phyloP scores from a whole-genome alignment of 805 yeast genomes.

The Lipomyces sp. region DNA sequence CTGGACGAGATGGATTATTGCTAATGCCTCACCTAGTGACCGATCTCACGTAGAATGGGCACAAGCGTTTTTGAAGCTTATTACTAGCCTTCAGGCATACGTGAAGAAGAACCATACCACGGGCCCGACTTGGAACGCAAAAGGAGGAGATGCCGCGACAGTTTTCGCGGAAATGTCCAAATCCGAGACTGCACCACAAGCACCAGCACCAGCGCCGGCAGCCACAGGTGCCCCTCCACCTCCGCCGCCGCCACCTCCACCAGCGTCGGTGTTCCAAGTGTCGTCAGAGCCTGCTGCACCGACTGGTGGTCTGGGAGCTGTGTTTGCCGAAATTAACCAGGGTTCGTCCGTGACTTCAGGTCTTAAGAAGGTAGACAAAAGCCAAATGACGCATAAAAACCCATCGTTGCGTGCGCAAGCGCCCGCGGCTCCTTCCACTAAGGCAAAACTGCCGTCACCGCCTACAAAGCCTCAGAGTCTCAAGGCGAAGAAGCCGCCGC shows the following conservation, averaged over 20 bases:
- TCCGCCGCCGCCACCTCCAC: slow-evolving; percentile 93
- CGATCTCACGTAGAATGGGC: slow-evolving; percentile 79
- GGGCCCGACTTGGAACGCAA: slow-evolving; percentile 77
- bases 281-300: slow-evolving; percentile 33
- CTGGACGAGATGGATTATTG: neutral
- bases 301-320: slow-evolving; percentile 71
- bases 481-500: slow-evolving; percentile 49
- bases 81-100: slow-evolving; percentile 67
- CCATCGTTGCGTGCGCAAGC: slow-evolving; percentile 69
- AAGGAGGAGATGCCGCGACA: slow-evolving; percentile 53
- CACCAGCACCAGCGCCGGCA: slow-evolving; percentile 41
- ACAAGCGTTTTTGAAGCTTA: slow-evolving; percentile 54
- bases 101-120: slow-evolving; percentile 75
- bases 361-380: slow-evolving; percentile 85
- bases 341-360: slow-evolving; percentile 84
- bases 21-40: slow-evolving; percentile 38
- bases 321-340: slow-evolving; percentile 82
- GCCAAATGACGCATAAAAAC: slow-evolving; percentile 91
- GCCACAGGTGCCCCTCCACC: slow-evolving; percentile 55
- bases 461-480: slow-evolving; percentile 79
- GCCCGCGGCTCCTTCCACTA: slow-evolving; percentile 36
- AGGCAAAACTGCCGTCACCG: slow-evolving; percentile 48
- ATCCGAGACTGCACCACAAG: slow-evolving; percentile 40
- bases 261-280: slow-evolving; percentile 58
- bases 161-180: slow-evolving; percentile 42